phyloP scores from a whole-genome alignment of 2,329 filamentous ascomycete species.

The Intubia oerlemansii region DNA sequence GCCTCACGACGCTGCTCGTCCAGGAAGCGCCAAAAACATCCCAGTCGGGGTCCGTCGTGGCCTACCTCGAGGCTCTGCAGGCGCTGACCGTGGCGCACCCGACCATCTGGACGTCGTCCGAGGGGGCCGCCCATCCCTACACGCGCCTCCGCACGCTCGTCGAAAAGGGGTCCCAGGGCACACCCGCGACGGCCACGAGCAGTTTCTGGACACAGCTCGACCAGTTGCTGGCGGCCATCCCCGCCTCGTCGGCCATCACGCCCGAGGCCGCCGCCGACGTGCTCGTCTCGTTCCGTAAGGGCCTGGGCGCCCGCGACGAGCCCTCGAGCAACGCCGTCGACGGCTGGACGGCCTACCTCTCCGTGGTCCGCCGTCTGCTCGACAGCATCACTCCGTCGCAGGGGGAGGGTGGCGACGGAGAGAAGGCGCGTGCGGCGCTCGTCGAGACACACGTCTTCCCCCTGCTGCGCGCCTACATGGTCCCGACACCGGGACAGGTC shows the following conservation, averaged over 20 bases:
- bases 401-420: too few species aligned
- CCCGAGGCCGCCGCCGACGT: conserved; percentile 35
- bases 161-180: conserved; percentile 67
- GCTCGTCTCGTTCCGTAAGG: conserved; percentile 44
- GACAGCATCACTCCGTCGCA: conserved; percentile 20
- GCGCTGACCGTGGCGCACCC: conserved; percentile 43
- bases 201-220: conserved; percentile 54
- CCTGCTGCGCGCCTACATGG: conserved; percentile 31
- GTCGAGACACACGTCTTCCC: conserved; percentile 29
- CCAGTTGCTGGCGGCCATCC: conserved; percentile 38
- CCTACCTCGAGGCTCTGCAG: conserved; percentile 46
- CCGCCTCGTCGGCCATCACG: conserved; percentile 21
- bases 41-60: conserved; percentile 53
- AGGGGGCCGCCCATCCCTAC: conserved; percentile 29
- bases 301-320: conserved; percentile 56
- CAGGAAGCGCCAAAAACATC: conserved; percentile 50
- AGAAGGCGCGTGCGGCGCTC: conserved; percentile 22
- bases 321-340: conserved; percentile 41
- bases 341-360: conserved; percentile 60
- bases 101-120: conserved; percentile 58
- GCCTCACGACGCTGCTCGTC: conserved; percentile 39
- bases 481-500: conserved; percentile 18
- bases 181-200: conserved; percentile 18
- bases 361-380: conserved; percentile 33
- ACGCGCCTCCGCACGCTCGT: conserved; percentile 50